Percentiles rank a stretch among this genome's conserved stretches.
Evolutionary conservation across 192 early-diverging fungal species (phyloP).

Genomic region (Coemansia sp.): DNA sequence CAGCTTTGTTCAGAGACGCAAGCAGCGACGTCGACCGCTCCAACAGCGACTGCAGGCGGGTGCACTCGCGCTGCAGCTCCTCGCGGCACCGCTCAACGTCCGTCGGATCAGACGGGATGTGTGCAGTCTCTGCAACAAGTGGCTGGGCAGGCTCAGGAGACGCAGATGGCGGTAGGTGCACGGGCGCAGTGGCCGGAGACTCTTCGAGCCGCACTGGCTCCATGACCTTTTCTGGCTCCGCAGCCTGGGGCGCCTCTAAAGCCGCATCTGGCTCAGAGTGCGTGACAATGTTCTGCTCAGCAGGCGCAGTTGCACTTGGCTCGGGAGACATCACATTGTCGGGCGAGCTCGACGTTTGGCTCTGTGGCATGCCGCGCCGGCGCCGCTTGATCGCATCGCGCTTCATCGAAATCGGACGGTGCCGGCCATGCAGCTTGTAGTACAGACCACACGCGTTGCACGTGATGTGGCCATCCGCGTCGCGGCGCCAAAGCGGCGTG

Average conservation of each 20-base stretch:
- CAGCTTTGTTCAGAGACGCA: slow-evolving; percentile 26
- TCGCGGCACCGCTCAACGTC: slow-evolving; percentile 35
- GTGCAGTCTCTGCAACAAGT: neutral
- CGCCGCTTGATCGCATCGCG: slow-evolving; percentile 72
- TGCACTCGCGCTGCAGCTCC: slow-evolving; percentile 44
- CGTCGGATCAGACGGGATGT: slow-evolving; percentile 6
- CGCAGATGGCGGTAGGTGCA: slow-evolving; percentile 14
- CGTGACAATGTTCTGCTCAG: too few relatives aligned
- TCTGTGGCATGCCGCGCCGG: slow-evolving; percentile 52
- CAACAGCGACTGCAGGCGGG: slow-evolving; percentile 30
- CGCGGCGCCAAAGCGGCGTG: slow-evolving; percentile 79
- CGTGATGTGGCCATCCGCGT: slow-evolving; percentile 67
- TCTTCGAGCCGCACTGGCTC: slow-evolving; percentile 1
- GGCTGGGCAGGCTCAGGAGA: neutral
- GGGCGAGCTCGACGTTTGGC: neutral
- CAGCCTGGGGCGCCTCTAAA: too few relatives aligned
- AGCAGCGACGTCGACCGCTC: slow-evolving; percentile 38
- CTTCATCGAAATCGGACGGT: slow-evolving; percentile 79
- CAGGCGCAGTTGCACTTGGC: too few relatives aligned
- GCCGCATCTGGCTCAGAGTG: too few relatives aligned
- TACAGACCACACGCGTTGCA: slow-evolving; percentile 96
- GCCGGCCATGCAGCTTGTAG: slow-evolving; percentile 76
- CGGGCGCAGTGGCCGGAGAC: neutral
- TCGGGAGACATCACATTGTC: too few relatives aligned
- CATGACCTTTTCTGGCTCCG: neutral